Percentiles rank a stretch among this genome's conserved stretches.
Conservation (phyloP, 2,329 filamentous ascomycete species). For the Alternaria arbusti region DNA sequence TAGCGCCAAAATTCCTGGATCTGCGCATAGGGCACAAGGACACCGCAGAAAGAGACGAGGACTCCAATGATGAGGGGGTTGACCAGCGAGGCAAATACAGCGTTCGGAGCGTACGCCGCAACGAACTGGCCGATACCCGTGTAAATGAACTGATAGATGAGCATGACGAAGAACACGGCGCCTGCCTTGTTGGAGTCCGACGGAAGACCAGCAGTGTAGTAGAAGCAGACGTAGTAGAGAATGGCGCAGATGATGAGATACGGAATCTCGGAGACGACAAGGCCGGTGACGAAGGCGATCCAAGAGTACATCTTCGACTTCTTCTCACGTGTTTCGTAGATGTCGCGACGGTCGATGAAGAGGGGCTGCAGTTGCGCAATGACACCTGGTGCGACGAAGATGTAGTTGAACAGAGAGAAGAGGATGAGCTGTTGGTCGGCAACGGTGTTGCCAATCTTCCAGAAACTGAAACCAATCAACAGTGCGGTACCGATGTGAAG, state of each 20-base stretch:
- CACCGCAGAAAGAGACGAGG: conserved; percentile 49
- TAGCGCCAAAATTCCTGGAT: conserved; percentile 74
- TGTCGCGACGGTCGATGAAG: conserved; percentile 52
- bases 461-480: conserved; percentile 39
- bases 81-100: conserved; percentile 62
- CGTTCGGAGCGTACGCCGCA: conserved; percentile 52
- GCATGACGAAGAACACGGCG: conserved; percentile 48
- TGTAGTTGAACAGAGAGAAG: conserved; percentile 59
- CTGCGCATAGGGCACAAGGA: conserved; percentile 67
- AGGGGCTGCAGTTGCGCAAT: conserved; percentile 51
- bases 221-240: conserved; percentile 69
- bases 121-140: conserved; percentile 63
- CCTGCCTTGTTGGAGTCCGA: conserved; percentile 61
- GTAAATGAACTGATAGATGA: conserved; percentile 73
- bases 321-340: conserved; percentile 66
- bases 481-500: conserved; percentile 33
- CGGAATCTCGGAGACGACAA: conserved; percentile 73
- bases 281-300: conserved; percentile 72
- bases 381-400: conserved; percentile 51
- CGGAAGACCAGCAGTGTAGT: conserved; percentile 59
- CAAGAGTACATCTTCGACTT: conserved; percentile 76
- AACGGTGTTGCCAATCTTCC: conserved; percentile 29
- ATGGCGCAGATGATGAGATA: conserved; percentile 67
- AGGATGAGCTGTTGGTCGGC: conserved; percentile 52
- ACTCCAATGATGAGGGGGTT: conserved; percentile 31